Evolutionary conservation across 176 grass and related monocot genomes (phyloP), one percentile per base, ranked within the genome.

Genomic region (Carex parvula): DNA sequence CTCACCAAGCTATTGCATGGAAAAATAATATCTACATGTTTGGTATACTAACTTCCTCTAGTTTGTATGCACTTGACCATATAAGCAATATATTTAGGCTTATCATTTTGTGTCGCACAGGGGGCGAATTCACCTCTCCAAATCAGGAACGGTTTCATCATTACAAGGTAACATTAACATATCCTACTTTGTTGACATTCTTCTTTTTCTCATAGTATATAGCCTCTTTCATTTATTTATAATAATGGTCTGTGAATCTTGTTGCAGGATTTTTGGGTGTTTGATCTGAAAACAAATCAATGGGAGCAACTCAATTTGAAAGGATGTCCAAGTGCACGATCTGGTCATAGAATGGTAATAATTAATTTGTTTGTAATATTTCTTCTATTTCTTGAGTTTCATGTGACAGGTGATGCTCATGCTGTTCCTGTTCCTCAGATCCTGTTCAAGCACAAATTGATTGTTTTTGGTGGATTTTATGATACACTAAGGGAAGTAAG

Each of bases 141-240:
- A 98, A 98, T 86, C 92, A 98, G 87, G 95, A 98, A 77, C 89
- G 92, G 39, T 98, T 98, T 87, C 95, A 98, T 86, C 95, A 98
- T 87, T 98, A 98, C 86, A 98, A 94, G 95, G 95, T 98, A 85
- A 8, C 57, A 79, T 61, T 76, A 55, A 54, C 46, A 30, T 48
- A 48, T 9, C 20, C 71, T n/a, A n/a, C n/a, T n/a, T n/a, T 15
- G 11, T 52, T 55, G 48, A 26, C 22, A 26, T 54, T 17, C 52
- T 82, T 85, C 1, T 85, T 85, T 60, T 41, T 60, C 62, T 85
- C 66, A 70, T 57, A 8, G 48, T 30, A 30, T 76, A 55, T 30
- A 2, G 20, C 48, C 39, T 54, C 53, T 22, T 63, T 73, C 20
- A 32, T 74, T 85, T 64, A 44, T 52, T 78, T 42, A 21, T 26